phyloP scores from a whole-genome alignment of 1,284 basidiomycete species.

The Cryptococcus amylolentus region DNA sequence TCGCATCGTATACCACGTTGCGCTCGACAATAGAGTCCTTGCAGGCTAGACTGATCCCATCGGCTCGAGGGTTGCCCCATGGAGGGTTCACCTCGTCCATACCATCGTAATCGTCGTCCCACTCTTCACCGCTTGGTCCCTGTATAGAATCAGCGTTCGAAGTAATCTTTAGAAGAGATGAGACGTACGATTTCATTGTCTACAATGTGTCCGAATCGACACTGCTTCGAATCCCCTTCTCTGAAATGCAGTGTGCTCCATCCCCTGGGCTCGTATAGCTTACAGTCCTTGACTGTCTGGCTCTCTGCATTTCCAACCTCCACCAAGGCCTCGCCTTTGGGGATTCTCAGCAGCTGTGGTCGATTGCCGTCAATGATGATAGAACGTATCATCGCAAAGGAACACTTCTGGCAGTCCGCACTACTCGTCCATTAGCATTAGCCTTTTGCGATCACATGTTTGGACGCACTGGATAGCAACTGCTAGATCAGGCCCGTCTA shows the following conservation, averaged over 20 bases:
- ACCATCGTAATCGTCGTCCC: conserved; percentile 51
- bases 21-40: conserved; percentile 47
- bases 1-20: conserved; percentile 50
- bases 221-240: conserved; percentile 48
- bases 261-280: conserved; percentile 50
- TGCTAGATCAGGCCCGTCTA: conserved; percentile 38
- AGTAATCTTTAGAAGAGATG: background rate
- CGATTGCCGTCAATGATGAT: conserved; percentile 49
- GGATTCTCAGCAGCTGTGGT: conserved; percentile 44
- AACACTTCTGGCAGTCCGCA: conserved; percentile 47
- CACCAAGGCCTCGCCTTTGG: conserved; percentile 44
- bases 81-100: conserved; percentile 30
- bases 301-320: conserved; percentile 47
- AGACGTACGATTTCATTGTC: conserved; percentile 47
- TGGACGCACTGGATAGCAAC: conserved; percentile 38
- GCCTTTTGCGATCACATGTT: background rate
- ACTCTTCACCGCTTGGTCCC: conserved; percentile 51
- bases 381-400: conserved; percentile 33
- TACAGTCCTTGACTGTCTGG: conserved; percentile 45
- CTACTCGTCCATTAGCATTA: conserved; percentile 19
- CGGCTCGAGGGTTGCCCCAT: conserved; percentile 48
- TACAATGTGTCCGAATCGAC: conserved; percentile 33
- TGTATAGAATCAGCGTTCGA: conserved; percentile 7
- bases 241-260: conserved; percentile 51
- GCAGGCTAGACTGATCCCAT: conserved; percentile 51